Evolutionary conservation across 169 alveolate species (phyloP).

Genomic region (Perkinsus marinus): DNA sequence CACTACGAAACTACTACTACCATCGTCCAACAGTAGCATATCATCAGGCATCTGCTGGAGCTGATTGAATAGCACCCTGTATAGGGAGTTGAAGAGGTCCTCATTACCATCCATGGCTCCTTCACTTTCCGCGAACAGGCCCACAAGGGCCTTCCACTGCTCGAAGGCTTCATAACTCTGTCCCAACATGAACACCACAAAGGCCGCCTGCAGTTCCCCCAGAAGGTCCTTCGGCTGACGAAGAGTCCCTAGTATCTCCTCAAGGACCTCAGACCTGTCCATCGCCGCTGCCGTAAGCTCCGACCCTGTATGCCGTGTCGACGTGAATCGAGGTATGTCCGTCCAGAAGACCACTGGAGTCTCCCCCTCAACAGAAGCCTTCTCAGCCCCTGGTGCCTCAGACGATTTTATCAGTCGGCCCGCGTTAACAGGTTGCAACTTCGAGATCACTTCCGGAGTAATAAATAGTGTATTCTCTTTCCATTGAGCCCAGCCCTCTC

Average conservation of each 20-base stretch:
- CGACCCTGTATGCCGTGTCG: background rate
- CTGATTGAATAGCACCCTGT: conserved; percentile 10
- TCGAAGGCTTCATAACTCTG: conserved; percentile 33
- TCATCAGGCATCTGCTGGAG: conserved; percentile 7
- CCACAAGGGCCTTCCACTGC: conserved; percentile 34
- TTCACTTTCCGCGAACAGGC: conserved; percentile 26
- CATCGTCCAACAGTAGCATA: conserved; percentile 1
- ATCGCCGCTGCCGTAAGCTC: background rate
- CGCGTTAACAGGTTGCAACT: conserved; percentile 1
- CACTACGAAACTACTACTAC: conserved; percentile 1
- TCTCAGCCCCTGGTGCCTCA: conserved; percentile 1
- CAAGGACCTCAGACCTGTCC: background rate
- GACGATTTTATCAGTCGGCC: background rate
- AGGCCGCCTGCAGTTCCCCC: conserved; percentile 35
- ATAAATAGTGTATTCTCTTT: conserved; percentile 5
- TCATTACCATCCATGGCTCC: background rate
- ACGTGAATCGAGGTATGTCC: background rate
- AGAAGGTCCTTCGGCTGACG: conserved; percentile 11
- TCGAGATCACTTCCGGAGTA: background rate
- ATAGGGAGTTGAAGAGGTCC: background rate
- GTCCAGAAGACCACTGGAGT: conserved; percentile 1
- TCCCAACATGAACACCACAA: conserved; percentile 29
- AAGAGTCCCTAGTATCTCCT: background rate
- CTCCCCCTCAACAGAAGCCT: background rate
- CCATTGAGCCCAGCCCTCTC: background rate